A percentile compares a stretch with the other conserved stretches of the same genome.
These are phyloP conservation scores for Daucus carota DNA, from an alignment of 129 eudicot species.

Conservation along the genomic window DNA sequence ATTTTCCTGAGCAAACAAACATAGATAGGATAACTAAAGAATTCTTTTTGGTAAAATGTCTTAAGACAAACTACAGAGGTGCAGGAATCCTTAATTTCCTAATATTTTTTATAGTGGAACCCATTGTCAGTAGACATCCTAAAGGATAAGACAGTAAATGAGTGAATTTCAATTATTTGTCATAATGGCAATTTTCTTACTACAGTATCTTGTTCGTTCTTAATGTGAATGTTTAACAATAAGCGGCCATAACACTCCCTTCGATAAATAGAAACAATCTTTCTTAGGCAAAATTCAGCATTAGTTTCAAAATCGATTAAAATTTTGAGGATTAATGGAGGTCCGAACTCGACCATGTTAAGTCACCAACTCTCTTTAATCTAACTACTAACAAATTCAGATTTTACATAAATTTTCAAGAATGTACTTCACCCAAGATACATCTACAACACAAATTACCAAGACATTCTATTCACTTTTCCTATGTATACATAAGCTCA, in stretches of 20 bases:
- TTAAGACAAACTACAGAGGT: background rate
- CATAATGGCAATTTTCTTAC: background rate
- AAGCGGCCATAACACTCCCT: background rate
- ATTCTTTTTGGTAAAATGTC: background rate
- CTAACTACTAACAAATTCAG: too few relatives aligned
- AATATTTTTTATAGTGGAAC: background rate
- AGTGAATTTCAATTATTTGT: background rate
- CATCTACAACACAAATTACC: background rate
- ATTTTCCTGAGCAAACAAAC: background rate
- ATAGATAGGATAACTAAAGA: background rate
- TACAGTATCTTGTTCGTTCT: background rate
- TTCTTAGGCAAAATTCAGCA: background rate
- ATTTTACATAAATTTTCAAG: background rate
- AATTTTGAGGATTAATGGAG: background rate
- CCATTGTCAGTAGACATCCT: background rate
- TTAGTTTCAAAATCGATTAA: background rate
- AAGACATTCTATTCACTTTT: background rate
- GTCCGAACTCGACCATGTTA: background rate
- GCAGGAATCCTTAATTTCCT: background rate
- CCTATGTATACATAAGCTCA: background rate
- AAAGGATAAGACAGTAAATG: background rate
- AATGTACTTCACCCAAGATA: background rate
- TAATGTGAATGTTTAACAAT: background rate
- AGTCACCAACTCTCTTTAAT: background rate
- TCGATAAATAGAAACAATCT: background rate